Base-by-base conservation (phyloP, 2,329 filamentous ascomycete genomes). In the Cordyceps tenuipes region DNA sequence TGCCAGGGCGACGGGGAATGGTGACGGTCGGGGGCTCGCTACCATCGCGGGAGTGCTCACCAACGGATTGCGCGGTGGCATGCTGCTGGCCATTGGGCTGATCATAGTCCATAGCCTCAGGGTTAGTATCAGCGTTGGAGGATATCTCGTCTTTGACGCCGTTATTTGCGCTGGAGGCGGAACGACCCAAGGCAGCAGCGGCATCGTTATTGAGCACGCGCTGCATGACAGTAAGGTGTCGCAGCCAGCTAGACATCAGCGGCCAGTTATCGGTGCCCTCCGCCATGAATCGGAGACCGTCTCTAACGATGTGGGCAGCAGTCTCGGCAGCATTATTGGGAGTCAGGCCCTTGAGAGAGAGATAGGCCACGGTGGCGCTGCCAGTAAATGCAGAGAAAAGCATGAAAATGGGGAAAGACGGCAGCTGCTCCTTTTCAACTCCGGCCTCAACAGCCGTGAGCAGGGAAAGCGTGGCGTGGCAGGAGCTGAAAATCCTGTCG, bases 401-500 rank as follows among this genome's bases (percentile, higher is more conserved):
- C 82, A 85, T 85, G 63, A 84, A 83, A 59, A 85, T 82, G 43
- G 82, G 82, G 70, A 84, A 83, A 69, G 79, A 83, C n/a, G 81
- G 73, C n/a, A 79, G 75, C 26, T 76, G 74, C 58, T 84, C 81
- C 72, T 84, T 84, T 57, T 85, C 82, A 1, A 78, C 74, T 10
- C 81, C 81, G 12, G 75, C 70, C 69, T 85, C 82, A 3, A 85
- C 77, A 1, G 82, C 78, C 4, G 77, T 74, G 21, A 85, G 73
- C 59, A 84, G 77, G 6, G 79, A 77, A 53, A 84, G 80, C 62
- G 83, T 82, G 68, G 77, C 80, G 65, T 85, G 82, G 63, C 81
- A 84, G 4, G 82, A 80, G 8, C 79, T 79, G 62, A 85, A 81
- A 58, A 85, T 80, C 17, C 76, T 76, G 64, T 84, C 82, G 3